phyloP scores from a whole-genome alignment of 495 filamentous ascomycete genomes.

The Corynascus novoguineensis region DNA sequence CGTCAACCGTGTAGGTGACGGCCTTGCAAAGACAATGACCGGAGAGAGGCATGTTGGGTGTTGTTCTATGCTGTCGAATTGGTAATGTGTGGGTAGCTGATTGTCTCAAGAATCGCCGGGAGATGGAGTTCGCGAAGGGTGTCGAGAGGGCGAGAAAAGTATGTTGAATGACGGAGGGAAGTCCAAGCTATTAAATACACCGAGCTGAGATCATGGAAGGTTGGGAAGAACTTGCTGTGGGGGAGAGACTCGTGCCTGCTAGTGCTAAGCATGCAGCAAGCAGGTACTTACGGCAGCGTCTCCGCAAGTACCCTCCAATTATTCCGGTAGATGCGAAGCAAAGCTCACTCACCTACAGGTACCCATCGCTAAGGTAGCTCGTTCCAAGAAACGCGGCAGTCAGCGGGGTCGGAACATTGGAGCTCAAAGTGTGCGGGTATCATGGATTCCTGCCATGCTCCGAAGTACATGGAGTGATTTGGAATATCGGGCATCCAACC shows the following conservation, averaged over 20 bases:
- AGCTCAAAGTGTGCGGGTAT: too few relatives aligned
- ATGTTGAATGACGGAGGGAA: background rate
- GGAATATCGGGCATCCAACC: too few relatives aligned
- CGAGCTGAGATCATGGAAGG: background rate
- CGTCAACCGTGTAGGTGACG: constrained; percentile 57
- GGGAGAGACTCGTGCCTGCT: background rate
- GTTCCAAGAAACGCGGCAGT: too few relatives aligned
- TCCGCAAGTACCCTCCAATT: too few relatives aligned
- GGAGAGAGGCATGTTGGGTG: constrained; percentile 55
- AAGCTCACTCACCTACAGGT: background rate
- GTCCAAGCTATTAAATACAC: background rate
- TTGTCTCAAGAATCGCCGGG: too few relatives aligned
- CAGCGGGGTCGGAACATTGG: too few relatives aligned
- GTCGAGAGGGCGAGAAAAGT: background rate
- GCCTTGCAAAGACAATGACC: constrained; percentile 68
- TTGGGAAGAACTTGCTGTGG: background rate
- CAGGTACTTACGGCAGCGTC: background rate
- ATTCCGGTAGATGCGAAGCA: too few relatives aligned
- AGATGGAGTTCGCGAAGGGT: background rate
- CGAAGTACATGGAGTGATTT: too few relatives aligned
- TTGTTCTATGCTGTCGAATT: background rate
- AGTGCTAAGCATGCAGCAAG: background rate
- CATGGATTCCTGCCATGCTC: too few relatives aligned
- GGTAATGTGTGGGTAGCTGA: background rate
- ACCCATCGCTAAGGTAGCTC: too few relatives aligned